Evolutionary conservation across 148 eudicot species (phyloP).

Genomic region (Drosera capensis): DNA sequence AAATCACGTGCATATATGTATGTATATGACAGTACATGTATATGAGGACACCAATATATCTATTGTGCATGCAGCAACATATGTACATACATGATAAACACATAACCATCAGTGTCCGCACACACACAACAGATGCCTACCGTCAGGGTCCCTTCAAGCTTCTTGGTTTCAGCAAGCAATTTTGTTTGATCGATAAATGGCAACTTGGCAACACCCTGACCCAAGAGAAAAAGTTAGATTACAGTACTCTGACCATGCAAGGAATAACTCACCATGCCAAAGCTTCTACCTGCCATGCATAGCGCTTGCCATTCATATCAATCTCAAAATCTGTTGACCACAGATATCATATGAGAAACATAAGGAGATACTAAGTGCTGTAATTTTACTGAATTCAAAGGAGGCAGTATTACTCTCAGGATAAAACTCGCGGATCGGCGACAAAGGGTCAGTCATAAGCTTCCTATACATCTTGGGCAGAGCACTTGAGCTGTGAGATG

Average conservation of each 20-base stretch:
- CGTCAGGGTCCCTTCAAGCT: conserved; percentile 75
- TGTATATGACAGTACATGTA: too few relatives aligned
- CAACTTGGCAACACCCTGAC: conserved; percentile 82
- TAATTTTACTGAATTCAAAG: conserved; percentile 3
- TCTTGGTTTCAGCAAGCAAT: conserved; percentile 76
- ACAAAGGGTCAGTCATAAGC: conserved; percentile 83
- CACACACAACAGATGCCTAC: conserved; percentile 21
- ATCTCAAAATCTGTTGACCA: conserved; percentile 66
- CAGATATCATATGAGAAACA: conserved; percentile 1
- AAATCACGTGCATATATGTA: too few relatives aligned
- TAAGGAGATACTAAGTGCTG: neutral
- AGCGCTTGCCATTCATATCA: conserved; percentile 98
- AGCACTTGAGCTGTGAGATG: conserved; percentile 58
- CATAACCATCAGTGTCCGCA: neutral
- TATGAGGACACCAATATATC: too few relatives aligned
- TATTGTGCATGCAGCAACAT: neutral
- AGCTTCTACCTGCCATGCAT: conserved; percentile 89
- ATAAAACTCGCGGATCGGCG: conserved; percentile 78
- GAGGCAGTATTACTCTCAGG: conserved; percentile 52
- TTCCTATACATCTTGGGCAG: conserved; percentile 77
- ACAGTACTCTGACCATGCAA: neutral
- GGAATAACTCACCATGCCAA: neutral
- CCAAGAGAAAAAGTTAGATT: neutral
- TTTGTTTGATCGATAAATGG: conserved; percentile 88
- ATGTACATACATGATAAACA: neutral